Evolutionary conservation across 129 eudicot genomes (phyloP), one percentile per base, ranked within the genome.

Genomic region (Pittosporum tobira): DNA sequence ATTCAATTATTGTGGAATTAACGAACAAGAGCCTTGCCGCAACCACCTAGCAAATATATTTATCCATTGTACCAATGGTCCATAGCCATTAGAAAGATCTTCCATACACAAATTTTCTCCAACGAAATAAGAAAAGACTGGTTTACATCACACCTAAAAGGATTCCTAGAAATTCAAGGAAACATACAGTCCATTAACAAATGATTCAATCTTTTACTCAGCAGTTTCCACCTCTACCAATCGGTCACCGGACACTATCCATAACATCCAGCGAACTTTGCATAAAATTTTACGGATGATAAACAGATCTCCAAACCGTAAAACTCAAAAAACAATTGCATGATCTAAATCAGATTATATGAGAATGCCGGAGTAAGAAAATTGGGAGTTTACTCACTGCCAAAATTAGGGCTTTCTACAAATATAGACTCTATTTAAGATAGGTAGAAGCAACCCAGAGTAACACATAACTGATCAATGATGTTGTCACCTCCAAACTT

Each of bases 391-490:
- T 22, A 30, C 50, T 25, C 70, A 46, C 20, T 31, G 42, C 43
- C 65, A 69, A 72, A 72, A 37, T 44, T 65, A 59, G 51, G 38
- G 38, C 28, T 7, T 45, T 21, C 27, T 62, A 51, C 14, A 14
- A 37, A 47, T 68, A 42, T 1, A 21, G 23, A 51, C 12, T 80
- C 73, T 79, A 85, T 70, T 51, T 81, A 65, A 91, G 98, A 64
- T 91, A 91, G 25, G 99, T 91, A 72, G 99, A 87, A 52, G 99
- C 76, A 64, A 87, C 79, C 99, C 99, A 91, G 22, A 91, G 80
- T 66, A 91, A 65, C 73, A 83, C 79, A 64, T 87, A 91, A 47
- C 83, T 86, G 77, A 91, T 75, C 76, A 91, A 58, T 6, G 99
- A 86, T 6, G 96, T 91, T 37, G 94, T 83, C 74, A 91, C 99